Conservation (phyloP, 225 moss, liverwort and hornwort genomes). For the Climacium dendroides region DNA sequence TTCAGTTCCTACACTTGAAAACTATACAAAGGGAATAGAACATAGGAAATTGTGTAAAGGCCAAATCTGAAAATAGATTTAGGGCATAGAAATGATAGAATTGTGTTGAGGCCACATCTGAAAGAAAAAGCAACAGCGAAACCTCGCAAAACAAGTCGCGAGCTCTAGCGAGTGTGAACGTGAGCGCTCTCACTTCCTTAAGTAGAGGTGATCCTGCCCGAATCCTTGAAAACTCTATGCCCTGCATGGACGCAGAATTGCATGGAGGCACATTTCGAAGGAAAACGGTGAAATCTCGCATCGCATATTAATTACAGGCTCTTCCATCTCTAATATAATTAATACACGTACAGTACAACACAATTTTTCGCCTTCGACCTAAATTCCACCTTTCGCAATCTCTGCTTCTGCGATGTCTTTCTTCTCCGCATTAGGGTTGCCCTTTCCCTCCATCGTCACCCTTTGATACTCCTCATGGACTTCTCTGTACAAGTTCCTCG, state of each 20-base stretch:
- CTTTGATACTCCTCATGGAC: slow-evolving; percentile 7
- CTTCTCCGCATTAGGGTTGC: neutral
- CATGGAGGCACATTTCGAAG: too few relatives aligned
- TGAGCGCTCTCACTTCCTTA: neutral
- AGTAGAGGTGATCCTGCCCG: neutral
- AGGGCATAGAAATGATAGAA: neutral
- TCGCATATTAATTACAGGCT: neutral
- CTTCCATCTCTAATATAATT: neutral
- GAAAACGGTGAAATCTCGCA: neutral
- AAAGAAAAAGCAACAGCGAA: neutral
- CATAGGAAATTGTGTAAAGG: neutral
- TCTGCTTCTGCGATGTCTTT: neutral
- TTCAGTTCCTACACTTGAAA: neutral
- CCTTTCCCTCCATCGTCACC: neutral
- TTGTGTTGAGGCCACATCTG: neutral
- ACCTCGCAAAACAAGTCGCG: neutral
- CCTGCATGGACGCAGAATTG: neutral
- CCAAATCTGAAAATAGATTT: neutral
- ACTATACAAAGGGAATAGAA: neutral
- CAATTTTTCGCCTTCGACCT: neutral
- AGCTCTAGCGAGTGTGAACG: neutral
- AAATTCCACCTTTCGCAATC: neutral
- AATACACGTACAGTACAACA: neutral
- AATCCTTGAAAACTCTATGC: neutral
- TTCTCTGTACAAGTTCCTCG: slow-evolving; percentile 7